These are phyloP conservation scores for Russula griseocarnosa DNA, from an alignment of 768 basidiomycete species.

Conservation along the genomic window DNA sequence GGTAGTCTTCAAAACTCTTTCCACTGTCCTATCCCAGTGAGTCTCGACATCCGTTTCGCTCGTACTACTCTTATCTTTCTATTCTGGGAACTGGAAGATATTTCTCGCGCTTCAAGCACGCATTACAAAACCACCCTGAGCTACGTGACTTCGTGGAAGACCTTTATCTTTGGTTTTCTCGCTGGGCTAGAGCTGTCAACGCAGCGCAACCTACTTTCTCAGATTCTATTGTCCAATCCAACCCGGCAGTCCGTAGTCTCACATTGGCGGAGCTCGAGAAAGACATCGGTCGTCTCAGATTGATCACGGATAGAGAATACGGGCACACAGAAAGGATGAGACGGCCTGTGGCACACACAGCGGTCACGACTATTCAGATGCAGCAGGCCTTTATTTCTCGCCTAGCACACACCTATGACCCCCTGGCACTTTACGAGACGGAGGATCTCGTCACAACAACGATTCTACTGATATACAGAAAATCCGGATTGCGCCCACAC, in stretches of 20 bases:
- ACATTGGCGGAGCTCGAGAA: constrained; percentile 37
- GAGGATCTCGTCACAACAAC: constrained; percentile 66
- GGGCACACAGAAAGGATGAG: constrained; percentile 33
- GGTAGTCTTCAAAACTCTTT: constrained; percentile 34
- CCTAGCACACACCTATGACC: constrained; percentile 45
- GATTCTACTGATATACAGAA: constrained; percentile 51
- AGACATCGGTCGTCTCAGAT: constrained; percentile 34
- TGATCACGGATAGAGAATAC: constrained; percentile 52
- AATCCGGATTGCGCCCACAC: constrained; percentile 68
- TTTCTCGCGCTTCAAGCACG: constrained; percentile 56
- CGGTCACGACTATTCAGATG: constrained; percentile 25
- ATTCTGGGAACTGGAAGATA: constrained; percentile 38
- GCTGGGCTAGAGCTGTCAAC: constrained; percentile 45
- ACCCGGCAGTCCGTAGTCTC: constrained; percentile 37
- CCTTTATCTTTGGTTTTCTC: constrained; percentile 44
- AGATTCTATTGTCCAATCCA: constrained; percentile 39
- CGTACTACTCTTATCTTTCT: background rate
- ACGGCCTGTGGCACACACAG: constrained; percentile 1
- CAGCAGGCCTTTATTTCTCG: constrained; percentile 41
- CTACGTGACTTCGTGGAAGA: constrained; percentile 41
- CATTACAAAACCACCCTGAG: constrained; percentile 44
- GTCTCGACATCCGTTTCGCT: background rate
- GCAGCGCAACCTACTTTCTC: constrained; percentile 42
- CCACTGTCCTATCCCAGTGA: constrained; percentile 29
- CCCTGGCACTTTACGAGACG: constrained; percentile 50